phyloP scores from a whole-genome alignment of 2,329 filamentous ascomycete genomes.

The Botryotinia narcissicola region DNA sequence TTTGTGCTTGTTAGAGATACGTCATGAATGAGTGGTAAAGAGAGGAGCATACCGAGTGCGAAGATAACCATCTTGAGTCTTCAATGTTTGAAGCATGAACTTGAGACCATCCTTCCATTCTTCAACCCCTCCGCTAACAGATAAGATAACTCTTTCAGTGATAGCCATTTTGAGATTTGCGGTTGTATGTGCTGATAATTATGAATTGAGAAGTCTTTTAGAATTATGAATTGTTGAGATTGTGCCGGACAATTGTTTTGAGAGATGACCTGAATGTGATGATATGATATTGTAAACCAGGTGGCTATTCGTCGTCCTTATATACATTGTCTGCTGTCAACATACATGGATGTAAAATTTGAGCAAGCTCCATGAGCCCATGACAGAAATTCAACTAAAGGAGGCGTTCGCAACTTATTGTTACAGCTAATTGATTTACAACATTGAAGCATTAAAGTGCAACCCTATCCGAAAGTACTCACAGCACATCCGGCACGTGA shows the following conservation, averaged over 20 bases:
- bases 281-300: neutral
- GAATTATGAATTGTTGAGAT: neutral
- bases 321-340: neutral
- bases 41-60: slow-evolving; percentile 25
- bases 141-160: slow-evolving; percentile 31
- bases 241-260: neutral
- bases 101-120: slow-evolving; percentile 37
- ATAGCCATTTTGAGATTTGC: slow-evolving; percentile 26
- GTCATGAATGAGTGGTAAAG: too few relatives aligned
- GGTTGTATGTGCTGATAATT: neutral
- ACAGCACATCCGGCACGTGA: neutral
- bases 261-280: neutral
- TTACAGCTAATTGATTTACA: neutral
- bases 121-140: slow-evolving; percentile 32
- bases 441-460: neutral
- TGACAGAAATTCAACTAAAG: neutral
- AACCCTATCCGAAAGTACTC: neutral
- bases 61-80: slow-evolving; percentile 35
- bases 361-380: neutral
- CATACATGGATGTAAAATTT: neutral
- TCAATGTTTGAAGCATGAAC: slow-evolving; percentile 34
- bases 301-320: neutral
- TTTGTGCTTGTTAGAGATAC: neutral
- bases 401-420: neutral
- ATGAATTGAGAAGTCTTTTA: neutral